Percentiles rank a stretch among this genome's conserved stretches.
Evolutionary conservation across 176 grass and related monocot genomes (phyloP).

Genomic region (Saccharum officinarum): DNA sequence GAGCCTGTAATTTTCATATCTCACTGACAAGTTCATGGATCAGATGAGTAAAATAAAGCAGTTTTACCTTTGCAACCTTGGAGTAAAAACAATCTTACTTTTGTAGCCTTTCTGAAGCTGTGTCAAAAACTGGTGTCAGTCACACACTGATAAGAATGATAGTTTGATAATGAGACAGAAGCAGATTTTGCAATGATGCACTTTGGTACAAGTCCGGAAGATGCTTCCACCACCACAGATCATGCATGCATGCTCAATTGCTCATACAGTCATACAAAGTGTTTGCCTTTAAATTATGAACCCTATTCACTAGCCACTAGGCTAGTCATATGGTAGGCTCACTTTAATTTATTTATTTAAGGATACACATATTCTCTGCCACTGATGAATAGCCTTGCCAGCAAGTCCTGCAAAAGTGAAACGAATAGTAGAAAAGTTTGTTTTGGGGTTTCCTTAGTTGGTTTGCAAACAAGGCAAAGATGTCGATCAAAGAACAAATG

Average conservation of each 20-base stretch:
- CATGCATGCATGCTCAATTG: not conserved
- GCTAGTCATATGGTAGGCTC: not conserved
- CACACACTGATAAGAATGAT: not conserved
- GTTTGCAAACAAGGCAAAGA: slow-evolving; percentile 20
- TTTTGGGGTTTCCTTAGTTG: slow-evolving; percentile 12
- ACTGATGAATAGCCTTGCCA: slow-evolving; percentile 6
- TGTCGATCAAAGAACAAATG: not conserved
- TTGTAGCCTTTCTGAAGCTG: not conserved
- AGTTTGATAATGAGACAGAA: not conserved
- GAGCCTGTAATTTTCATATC: not conserved
- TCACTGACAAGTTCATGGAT: not conserved
- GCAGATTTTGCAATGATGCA: not conserved
- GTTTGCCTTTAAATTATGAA: slow-evolving; percentile 20
- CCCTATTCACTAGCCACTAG: not conserved
- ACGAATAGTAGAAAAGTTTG: not conserved
- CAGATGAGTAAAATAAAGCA: not conserved
- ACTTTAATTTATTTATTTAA: not conserved
- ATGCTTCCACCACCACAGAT: not conserved
- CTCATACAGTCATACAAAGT: not conserved
- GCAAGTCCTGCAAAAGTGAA: slow-evolving; percentile 7
- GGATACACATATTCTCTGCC: slow-evolving; percentile 1
- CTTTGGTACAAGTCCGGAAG: not conserved
- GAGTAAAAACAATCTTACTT: slow-evolving; percentile 4
- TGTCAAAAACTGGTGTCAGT: not conserved
- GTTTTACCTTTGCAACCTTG: not conserved